These are phyloP conservation scores for Fusarium sp. DNA, from an alignment of 2,329 filamentous ascomycete species.

Conservation along the genomic window DNA sequence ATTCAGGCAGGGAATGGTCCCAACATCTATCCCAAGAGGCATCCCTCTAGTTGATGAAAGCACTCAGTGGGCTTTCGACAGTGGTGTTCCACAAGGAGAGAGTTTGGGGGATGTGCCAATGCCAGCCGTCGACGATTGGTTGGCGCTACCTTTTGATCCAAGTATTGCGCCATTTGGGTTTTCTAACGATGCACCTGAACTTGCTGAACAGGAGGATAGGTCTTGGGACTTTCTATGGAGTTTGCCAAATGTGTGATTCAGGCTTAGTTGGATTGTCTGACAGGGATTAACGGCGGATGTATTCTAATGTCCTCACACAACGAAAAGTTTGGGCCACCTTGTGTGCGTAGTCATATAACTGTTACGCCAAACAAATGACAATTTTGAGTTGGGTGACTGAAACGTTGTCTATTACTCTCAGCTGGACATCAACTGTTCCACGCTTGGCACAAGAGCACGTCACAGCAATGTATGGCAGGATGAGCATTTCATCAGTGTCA, in stretches of 20 bases:
- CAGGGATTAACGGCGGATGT: neutral
- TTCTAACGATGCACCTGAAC: neutral
- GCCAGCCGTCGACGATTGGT: slow-evolving; percentile 1
- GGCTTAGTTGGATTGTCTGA: neutral
- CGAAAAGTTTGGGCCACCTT: neutral
- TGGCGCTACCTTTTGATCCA: neutral
- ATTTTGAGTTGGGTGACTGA: neutral
- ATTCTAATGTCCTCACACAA: neutral
- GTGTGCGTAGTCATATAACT: too few species aligned
- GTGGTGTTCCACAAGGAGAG: neutral
- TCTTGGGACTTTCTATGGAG: slow-evolving; percentile 18
- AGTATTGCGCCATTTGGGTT: slow-evolving; percentile 13
- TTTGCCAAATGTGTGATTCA: slow-evolving; percentile 7
- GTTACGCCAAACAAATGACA: neutral
- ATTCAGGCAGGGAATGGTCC: slow-evolving; percentile 16
- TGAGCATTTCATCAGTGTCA: neutral
- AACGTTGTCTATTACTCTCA: neutral
- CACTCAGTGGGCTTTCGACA: neutral
- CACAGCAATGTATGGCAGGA: neutral
- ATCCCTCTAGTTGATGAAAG: neutral
- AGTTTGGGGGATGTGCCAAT: neutral
- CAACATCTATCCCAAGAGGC: slow-evolving; percentile 8
- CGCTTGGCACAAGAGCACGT: neutral
- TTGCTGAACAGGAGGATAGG: slow-evolving; percentile 11
- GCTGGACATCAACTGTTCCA: neutral